phyloP scores from a whole-genome alignment of 768 basidiomycete species.

The Strobilomyces dryophilus region DNA sequence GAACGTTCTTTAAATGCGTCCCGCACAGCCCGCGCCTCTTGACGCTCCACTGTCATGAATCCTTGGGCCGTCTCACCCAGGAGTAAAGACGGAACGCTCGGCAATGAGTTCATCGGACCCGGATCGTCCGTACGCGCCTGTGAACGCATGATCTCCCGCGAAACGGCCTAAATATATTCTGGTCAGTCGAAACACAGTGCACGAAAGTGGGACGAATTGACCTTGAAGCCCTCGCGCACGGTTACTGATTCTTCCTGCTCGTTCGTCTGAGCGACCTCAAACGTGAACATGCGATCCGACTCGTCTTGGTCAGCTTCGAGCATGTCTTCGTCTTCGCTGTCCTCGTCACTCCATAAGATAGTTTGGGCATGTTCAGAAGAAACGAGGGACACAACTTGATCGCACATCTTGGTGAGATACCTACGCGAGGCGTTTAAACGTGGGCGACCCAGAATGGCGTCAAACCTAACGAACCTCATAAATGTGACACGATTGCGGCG shows the following conservation, averaged over 20 bases:
- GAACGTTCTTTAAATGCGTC: not conserved
- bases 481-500: conserved; percentile 54
- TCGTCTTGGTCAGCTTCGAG: conserved; percentile 38
- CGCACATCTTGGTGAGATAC: conserved; percentile 56
- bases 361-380: conserved; percentile 43
- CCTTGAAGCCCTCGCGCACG: conserved; percentile 43
- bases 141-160: conserved; percentile 10
- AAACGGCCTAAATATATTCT: conserved; percentile 3
- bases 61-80: conserved; percentile 40
- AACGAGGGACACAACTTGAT: conserved; percentile 50
- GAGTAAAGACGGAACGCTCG: conserved; percentile 29
- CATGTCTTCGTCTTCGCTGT: conserved; percentile 24
- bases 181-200: not conserved
- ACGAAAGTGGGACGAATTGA: conserved; percentile 15
- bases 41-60: conserved; percentile 33
- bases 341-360: conserved; percentile 42
- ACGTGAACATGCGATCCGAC: conserved; percentile 47
- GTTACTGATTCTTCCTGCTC: conserved; percentile 52
- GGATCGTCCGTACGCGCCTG: conserved; percentile 4
- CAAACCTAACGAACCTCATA: conserved; percentile 44
- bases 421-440: conserved; percentile 23
- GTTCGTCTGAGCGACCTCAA: conserved; percentile 50
- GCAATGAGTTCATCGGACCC: not conserved
- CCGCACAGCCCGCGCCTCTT: conserved; percentile 2
- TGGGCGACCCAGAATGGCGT: not conserved